Conservation (phyloP, 2,329 filamentous ascomycete species). For the Thelonectria olida region DNA sequence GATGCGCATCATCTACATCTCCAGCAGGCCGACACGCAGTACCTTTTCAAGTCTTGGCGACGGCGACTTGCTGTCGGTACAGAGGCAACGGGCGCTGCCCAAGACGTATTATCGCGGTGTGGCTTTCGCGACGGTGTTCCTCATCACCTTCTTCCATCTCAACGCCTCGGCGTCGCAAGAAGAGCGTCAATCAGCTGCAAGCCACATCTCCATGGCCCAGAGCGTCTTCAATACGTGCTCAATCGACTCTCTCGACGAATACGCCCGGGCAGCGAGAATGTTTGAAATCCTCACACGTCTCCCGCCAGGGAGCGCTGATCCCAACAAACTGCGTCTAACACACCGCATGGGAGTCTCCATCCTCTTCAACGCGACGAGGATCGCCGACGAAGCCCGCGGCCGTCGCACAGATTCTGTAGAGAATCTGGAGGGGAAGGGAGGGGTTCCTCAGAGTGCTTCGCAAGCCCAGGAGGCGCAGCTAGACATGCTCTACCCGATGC, state of each 20-base stretch:
- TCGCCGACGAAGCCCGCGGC: constrained; percentile 23
- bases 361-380: constrained; percentile 22
- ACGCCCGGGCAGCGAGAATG: constrained; percentile 6
- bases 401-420: constrained; percentile 15
- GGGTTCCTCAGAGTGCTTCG: neutral
- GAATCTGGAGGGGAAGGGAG: neutral
- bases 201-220: constrained; percentile 24
- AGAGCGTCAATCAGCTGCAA: constrained; percentile 23
- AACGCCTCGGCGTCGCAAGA: constrained; percentile 1
- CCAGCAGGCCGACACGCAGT: constrained; percentile 1
- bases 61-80: neutral
- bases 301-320: neutral
- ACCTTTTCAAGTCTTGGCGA: neutral
- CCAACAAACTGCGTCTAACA: constrained; percentile 11
- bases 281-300: constrained; percentile 25
- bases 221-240: constrained; percentile 17
- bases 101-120: constrained; percentile 30
- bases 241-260: constrained; percentile 22
- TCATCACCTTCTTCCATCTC: constrained; percentile 28
- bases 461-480: neutral
- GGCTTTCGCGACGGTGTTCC: constrained; percentile 27
- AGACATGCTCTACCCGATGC: neutral
- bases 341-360: constrained; percentile 30
- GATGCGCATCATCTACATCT: constrained; percentile 22
- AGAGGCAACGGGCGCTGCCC: constrained; percentile 18